phyloP scores from a whole-genome alignment of 1,284 basidiomycete species.

The Pterulicium gracile region DNA sequence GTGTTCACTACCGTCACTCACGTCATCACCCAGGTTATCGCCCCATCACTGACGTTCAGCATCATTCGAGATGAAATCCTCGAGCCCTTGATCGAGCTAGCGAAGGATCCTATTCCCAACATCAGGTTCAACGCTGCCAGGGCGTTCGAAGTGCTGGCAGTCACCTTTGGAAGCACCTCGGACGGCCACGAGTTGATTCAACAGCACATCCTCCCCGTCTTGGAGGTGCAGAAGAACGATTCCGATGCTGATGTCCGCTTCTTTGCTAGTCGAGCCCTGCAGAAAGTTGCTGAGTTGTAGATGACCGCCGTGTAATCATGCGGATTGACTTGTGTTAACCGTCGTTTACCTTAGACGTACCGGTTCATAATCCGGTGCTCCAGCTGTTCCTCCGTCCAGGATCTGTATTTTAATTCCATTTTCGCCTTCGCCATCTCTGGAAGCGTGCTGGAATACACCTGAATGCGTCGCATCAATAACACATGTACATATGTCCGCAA shows the following conservation, averaged over 20 bases:
- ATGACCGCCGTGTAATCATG: too few species aligned
- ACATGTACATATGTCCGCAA: too few species aligned
- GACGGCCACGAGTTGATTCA: constrained; percentile 72
- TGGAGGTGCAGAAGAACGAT: constrained; percentile 87
- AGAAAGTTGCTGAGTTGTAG: constrained; percentile 25
- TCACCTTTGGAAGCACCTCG: constrained; percentile 50
- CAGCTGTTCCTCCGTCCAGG: too few species aligned
- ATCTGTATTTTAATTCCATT: too few species aligned
- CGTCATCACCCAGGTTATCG: constrained; percentile 73
- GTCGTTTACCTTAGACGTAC: too few species aligned
- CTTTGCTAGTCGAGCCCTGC: constrained; percentile 64
- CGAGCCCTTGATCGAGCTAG: constrained; percentile 76
- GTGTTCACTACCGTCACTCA: constrained; percentile 9
- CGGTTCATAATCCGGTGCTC: too few species aligned
- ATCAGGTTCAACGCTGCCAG: constrained; percentile 99
- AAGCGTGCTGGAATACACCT: too few species aligned
- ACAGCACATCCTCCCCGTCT: constrained; percentile 68
- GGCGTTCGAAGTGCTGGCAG: constrained; percentile 79
- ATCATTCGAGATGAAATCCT: constrained; percentile 85
- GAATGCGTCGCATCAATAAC: too few species aligned
- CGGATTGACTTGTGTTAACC: too few species aligned
- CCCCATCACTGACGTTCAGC: constrained; percentile 82
- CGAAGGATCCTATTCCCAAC: constrained; percentile 93
- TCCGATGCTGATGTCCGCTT: constrained; percentile 93
- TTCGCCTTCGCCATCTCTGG: too few species aligned